Evolutionary conservation across 108 stramenopile species (phyloP).

Genomic region (Cyclotella kingstonii): DNA sequence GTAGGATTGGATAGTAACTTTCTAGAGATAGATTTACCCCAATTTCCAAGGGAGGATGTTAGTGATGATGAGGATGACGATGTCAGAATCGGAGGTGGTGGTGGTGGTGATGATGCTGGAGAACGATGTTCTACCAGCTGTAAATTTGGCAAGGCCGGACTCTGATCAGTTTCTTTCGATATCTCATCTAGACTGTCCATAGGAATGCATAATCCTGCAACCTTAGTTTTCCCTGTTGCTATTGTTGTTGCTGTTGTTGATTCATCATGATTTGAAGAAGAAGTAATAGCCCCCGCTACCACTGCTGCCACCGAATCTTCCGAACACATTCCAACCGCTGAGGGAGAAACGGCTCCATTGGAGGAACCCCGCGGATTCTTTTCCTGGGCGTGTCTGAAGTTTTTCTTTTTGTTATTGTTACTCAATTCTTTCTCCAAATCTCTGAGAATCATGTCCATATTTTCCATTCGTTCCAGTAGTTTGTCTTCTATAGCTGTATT

Average conservation of each 20-base stretch:
- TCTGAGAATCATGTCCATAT: slow-evolving; percentile 28
- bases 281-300: background rate
- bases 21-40: slow-evolving; percentile 10
- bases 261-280: background rate
- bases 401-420: slow-evolving; percentile 11
- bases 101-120: background rate
- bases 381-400: too few relatives aligned
- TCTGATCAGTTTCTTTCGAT: slow-evolving; percentile 35
- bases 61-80: background rate
- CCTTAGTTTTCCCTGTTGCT: background rate
- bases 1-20: slow-evolving; percentile 1
- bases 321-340: slow-evolving; percentile 13
- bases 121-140: background rate
- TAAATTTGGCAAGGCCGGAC: slow-evolving; percentile 10
- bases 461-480: slow-evolving; percentile 18
- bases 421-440: slow-evolving; percentile 21
- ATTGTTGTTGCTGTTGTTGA: slow-evolving; percentile 1
- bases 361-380: background rate
- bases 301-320: background rate
- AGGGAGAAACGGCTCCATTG: slow-evolving; percentile 3
- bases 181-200: slow-evolving; percentile 32
- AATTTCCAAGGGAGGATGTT: slow-evolving; percentile 2
- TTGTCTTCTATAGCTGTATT: slow-evolving; percentile 6
- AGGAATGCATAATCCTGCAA: slow-evolving; percentile 21
- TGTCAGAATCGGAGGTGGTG: background rate